phyloP scores from a whole-genome alignment of 2,329 filamentous ascomycete species.

The Lecanicillium sp. region DNA sequence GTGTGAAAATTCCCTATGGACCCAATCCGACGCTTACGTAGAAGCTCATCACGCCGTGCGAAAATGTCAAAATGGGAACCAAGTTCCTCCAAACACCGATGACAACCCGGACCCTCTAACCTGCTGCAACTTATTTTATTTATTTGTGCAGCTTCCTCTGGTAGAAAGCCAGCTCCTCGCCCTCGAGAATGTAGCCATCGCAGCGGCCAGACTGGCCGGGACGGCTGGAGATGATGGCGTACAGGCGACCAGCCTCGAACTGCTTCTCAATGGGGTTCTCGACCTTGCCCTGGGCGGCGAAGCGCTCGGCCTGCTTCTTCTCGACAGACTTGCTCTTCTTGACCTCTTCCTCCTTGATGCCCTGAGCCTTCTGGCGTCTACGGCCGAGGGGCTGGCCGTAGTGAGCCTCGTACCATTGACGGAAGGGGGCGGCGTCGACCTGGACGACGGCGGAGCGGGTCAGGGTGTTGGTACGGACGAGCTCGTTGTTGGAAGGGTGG shows the following conservation, averaged over 20 bases:
- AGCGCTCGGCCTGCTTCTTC: slow-evolving; percentile 92
- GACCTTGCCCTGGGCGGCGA: slow-evolving; percentile 82
- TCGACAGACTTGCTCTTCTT: slow-evolving; percentile 96
- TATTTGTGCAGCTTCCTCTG: slow-evolving; percentile 99
- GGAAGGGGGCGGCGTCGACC: slow-evolving; percentile 97
- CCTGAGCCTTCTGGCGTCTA: slow-evolving; percentile 78
- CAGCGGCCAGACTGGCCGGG: slow-evolving; percentile 94
- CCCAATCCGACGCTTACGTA: slow-evolving; percentile 28
- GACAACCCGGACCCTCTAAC: too few relatives aligned
- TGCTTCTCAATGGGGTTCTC: slow-evolving; percentile 90
- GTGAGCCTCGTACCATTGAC: slow-evolving; percentile 99
- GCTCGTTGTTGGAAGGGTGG: slow-evolving; percentile 99
- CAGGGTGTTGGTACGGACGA: slow-evolving; percentile 99
- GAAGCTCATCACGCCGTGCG: slow-evolving; percentile 27
- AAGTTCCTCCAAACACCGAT: too few relatives aligned
- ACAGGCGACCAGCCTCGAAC: slow-evolving; percentile 98
- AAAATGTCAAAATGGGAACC: background rate
- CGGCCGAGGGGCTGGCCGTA: slow-evolving; percentile 88
- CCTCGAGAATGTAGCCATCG: slow-evolving; percentile 98
- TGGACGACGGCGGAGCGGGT: slow-evolving; percentile 98
- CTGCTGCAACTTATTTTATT: slow-evolving; percentile 22
- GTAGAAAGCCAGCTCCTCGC: slow-evolving; percentile 99
- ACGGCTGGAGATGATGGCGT: slow-evolving; percentile 84
- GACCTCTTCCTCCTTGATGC: slow-evolving; percentile 53
- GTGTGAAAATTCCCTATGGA: slow-evolving; percentile 25